Evolutionary conservation across 1,284 basidiomycete species (phyloP), one percentile per base, ranked within the genome.

Genomic region (Wallemia mellicola): DNA sequence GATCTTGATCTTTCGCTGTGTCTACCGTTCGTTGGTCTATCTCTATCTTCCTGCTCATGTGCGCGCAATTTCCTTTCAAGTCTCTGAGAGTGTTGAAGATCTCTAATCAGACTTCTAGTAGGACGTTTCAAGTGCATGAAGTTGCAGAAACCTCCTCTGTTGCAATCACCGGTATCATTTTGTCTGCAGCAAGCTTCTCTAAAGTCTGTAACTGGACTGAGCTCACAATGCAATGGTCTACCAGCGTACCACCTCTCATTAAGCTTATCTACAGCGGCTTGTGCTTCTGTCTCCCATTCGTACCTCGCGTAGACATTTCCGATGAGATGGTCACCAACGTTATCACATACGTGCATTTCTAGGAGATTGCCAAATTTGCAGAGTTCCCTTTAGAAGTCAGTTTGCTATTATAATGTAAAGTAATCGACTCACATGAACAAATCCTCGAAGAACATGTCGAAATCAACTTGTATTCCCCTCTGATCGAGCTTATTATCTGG

Each of bases 301-400:
- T 88, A 99, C 54, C 94, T 78, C 14, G 91, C 94, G 68, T 99
- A 99, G 1, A 99, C 94, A 67, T 98, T 98, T 27, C 94, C 94
- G 67, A 96, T 91, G 55, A 99, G 75, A 70, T 99, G 94, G 69
- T 98, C 94, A 26, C 94, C 94, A 27, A 99, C 89, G 68, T 99
- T 99, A 73, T 99, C 94, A 69, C 94, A 99, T 67, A 84, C 88
- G 72, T 95, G 91, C 64, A 99, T 77, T 72, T 99, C 94, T 59
- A 94, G 73, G 58, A 99, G 75, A 71, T 96, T 82, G 1, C 94
- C 94, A 69, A 89, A 96, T 71, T 94, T 92, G 60, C 85, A 76
- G 58, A 98, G 72, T 69, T 98, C 92, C 66, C 73, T 73, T 62
- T 24, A 25, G 28, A 24, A 54, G 5, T 28, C 25, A 2, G 56